Percentiles rank a stretch among this genome's conserved stretches.
phyloP scores from a whole-genome alignment of 176 grass and related monocot genomes.

The Juncus inflexus region DNA sequence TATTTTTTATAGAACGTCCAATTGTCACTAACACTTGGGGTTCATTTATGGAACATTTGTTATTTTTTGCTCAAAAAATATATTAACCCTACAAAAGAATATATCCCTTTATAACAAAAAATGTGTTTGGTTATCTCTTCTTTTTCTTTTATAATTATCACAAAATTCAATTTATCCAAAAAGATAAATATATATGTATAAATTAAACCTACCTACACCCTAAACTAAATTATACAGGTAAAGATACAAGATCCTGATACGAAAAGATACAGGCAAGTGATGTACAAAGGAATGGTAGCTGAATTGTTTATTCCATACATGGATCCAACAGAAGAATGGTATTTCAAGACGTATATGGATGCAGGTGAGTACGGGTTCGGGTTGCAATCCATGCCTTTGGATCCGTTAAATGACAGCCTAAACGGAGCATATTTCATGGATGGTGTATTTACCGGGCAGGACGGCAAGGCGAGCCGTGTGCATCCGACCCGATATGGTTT shows the following conservation, averaged over 20 bases:
- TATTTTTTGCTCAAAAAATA: too few species aligned
- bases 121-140: too few species aligned
- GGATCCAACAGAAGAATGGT: constrained; percentile 88
- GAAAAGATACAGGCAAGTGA: constrained; percentile 38
- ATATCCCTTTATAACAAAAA: too few species aligned
- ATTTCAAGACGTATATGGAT: constrained; percentile 96
- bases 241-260: constrained; percentile 43
- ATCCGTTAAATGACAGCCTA: constrained; percentile 83
- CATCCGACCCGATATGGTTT: constrained; percentile 63
- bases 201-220: too few species aligned
- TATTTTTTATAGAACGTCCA: too few species aligned
- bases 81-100: too few species aligned
- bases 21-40: too few species aligned
- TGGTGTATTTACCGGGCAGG: constrained; percentile 59
- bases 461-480: constrained; percentile 63
- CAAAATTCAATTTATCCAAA: too few species aligned
- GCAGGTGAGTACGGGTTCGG: constrained; percentile 90
- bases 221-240: constrained; percentile 1
- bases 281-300: constrained; percentile 74
- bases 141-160: too few species aligned
- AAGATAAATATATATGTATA: too few species aligned
- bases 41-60: too few species aligned
- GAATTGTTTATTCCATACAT: constrained; percentile 97
- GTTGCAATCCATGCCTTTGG: constrained; percentile 68
- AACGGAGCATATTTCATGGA: constrained; percentile 57